Evolutionary conservation across 2,329 filamentous ascomycete genomes (phyloP).

Genomic region (Amauroascus niger): DNA sequence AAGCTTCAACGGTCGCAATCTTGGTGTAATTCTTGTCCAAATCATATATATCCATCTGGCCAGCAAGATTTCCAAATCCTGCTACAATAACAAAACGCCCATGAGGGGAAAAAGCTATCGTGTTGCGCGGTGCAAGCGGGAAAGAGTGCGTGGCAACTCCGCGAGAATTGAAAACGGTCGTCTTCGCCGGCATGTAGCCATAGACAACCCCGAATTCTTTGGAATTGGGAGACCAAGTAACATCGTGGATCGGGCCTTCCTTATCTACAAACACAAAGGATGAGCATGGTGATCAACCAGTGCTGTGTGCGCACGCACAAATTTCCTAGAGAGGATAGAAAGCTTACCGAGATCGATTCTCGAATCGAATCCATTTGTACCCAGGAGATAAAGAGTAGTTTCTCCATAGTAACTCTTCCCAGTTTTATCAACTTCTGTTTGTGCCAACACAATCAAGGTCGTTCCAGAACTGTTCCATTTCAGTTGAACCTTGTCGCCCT

Average conservation of each 20-base stretch:
- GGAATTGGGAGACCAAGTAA: slow-evolving; percentile 95
- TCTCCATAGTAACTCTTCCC: slow-evolving; percentile 99
- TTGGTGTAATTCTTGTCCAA: slow-evolving; percentile 88
- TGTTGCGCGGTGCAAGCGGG: slow-evolving; percentile 80
- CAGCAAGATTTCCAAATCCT: slow-evolving; percentile 93
- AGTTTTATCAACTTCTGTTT: slow-evolving; percentile 95
- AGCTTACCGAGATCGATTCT: slow-evolving; percentile 62
- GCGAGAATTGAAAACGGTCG: slow-evolving; percentile 90
- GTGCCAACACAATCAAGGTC: slow-evolving; percentile 83
- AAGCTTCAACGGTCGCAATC: slow-evolving; percentile 85
- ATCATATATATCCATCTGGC: slow-evolving; percentile 96
- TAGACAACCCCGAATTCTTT: slow-evolving; percentile 97
- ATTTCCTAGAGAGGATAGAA: neutral
- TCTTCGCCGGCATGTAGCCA: slow-evolving; percentile 98
- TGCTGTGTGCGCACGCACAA: neutral
- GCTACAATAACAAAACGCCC: slow-evolving; percentile 89
- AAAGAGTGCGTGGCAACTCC: slow-evolving; percentile 77
- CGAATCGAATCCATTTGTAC: slow-evolving; percentile 87
- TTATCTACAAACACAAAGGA: slow-evolving; percentile 55
- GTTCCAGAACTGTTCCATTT: slow-evolving; percentile 96
- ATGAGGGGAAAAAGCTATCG: slow-evolving; percentile 86
- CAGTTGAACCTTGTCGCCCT: slow-evolving; percentile 95
- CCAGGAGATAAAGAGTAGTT: slow-evolving; percentile 91
- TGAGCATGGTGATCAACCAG: neutral
- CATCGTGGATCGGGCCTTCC: slow-evolving; percentile 94